Evolutionary conservation across 257 asterid genomes (phyloP), one percentile per base, ranked within the genome.

Genomic region (Fraxinus excelsior): DNA sequence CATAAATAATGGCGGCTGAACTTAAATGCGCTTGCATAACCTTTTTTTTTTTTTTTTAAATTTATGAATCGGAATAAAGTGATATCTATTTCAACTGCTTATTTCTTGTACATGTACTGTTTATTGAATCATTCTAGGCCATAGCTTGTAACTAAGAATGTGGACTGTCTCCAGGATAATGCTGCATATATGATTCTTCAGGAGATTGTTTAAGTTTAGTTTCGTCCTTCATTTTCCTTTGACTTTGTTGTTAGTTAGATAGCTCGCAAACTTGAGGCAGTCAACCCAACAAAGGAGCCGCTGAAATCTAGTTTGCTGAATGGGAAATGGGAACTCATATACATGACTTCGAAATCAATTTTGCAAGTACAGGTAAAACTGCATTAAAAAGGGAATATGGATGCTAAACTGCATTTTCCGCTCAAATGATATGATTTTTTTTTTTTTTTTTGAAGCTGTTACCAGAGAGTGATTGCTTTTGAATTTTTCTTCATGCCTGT

Each of bases 291-390:
- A 23, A 91, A 87, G 89, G 85, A 84, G 81, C 97, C 97, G 8
- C 73, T 91, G 56, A 88, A 90, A 77, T 91, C 97, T 29, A 67
- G 71, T 77, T 78, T 91, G 58, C 88, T 92, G 19, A 80, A 91
- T 69, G 99, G 99, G 40, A 94, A 94, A 71, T 94, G 99, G 97
- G 97, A 94, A 84, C 97, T 91, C 71, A 78, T 94, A 14, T 94
- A 94, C 86, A 92, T 97, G 9, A 87, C 90, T 78, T 87, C 88
- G 5, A 72, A 79, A 67, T 87, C 90, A 60, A 87, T 84, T 73
- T 71, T 87, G 80, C 88, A 82, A 79, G 79, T 78, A 5, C 68
- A 78, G 85, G 90, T 86, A 75, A 51, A 51, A 51, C 51, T 42
- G 51, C 16, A 42, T 42, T 42, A 42, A 13, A 12, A 12, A 42